phyloP scores from a whole-genome alignment of 2,329 filamentous ascomycete species.

The Chalara sp. region DNA sequence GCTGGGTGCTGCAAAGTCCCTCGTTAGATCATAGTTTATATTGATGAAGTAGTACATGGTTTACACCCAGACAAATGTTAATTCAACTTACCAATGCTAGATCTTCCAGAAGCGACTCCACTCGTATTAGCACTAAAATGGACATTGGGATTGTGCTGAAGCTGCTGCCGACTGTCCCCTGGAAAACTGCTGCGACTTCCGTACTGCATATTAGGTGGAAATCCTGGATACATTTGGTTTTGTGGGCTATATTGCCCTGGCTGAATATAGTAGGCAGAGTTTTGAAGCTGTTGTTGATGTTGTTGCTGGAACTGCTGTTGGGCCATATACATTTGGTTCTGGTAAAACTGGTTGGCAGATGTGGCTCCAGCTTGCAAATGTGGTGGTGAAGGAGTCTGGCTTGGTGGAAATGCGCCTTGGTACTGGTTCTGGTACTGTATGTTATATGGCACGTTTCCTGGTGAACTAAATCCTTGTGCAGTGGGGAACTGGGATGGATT shows the following conservation, averaged over 20 bases:
- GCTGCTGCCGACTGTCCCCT: constrained; percentile 12
- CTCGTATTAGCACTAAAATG: constrained; percentile 6
- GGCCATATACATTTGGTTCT: constrained; percentile 17
- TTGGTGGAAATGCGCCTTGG: constrained; percentile 17
- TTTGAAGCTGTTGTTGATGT: constrained; percentile 13
- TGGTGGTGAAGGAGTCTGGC: constrained; percentile 10
- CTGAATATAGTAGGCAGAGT: constrained; percentile 15
- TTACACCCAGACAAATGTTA: constrained; percentile 1
- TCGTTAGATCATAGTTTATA: not conserved
- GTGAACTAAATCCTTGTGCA: constrained; percentile 9
- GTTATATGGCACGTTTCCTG: constrained; percentile 14
- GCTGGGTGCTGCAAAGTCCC: constrained; percentile 21
- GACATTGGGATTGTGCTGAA: constrained; percentile 12
- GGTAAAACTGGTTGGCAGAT: constrained; percentile 19
- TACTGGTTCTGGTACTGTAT: constrained; percentile 21
- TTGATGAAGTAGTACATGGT: not conserved
- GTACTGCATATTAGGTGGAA: constrained; percentile 11
- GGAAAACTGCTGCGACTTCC: constrained; percentile 11
- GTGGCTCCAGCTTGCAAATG: constrained; percentile 9
- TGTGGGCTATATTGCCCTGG: constrained; percentile 18
- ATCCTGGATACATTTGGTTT: constrained; percentile 14
- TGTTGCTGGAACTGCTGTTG: constrained; percentile 6
- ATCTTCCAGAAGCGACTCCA: constrained; percentile 7
- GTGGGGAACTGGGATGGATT: constrained; percentile 16
- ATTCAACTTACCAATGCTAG: constrained; percentile 23